Conservation (phyloP, 2,329 filamentous ascomycete genomes). For the Cryphonectria japonica region DNA sequence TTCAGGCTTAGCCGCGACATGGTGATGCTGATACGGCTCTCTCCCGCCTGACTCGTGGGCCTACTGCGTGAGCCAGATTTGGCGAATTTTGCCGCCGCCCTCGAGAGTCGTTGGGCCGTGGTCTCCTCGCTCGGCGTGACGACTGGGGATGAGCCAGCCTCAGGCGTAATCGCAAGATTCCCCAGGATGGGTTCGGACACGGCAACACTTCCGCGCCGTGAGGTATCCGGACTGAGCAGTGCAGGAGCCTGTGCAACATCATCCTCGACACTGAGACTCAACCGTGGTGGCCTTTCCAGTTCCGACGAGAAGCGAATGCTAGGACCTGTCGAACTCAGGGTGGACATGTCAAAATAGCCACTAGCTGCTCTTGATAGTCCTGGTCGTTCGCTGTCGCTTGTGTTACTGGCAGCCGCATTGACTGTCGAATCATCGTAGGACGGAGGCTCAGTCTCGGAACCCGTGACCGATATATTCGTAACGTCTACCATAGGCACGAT, state of each 20-base stretch:
- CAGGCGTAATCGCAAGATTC: conserved; percentile 28
- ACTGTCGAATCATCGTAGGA: conserved; percentile 60
- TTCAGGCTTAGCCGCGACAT: conserved; percentile 60
- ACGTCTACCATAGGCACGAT: conserved; percentile 84
- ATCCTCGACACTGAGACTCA: conserved; percentile 52
- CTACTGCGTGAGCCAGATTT: conserved; percentile 54
- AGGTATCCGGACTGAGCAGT: conserved; percentile 38
- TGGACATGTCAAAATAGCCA: conserved; percentile 50
- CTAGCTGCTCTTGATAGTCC: conserved; percentile 43
- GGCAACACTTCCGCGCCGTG: conserved; percentile 55
- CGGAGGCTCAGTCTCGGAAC: conserved; percentile 56
- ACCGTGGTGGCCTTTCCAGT: conserved; percentile 52
- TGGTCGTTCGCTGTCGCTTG: conserved; percentile 35
- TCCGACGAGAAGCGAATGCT: conserved; percentile 62
- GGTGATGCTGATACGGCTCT: conserved; percentile 60
- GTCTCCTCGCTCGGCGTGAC: conserved; percentile 56
- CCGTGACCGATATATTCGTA: conserved; percentile 51
- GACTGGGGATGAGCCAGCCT: conserved; percentile 43
- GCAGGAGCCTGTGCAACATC: conserved; percentile 40
- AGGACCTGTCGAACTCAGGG: conserved; percentile 45
- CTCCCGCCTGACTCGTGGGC: conserved; percentile 61
- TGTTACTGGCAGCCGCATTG: conserved; percentile 40
- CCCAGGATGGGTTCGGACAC: conserved; percentile 47
- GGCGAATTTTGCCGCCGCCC: conserved; percentile 60
- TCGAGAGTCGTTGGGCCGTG: conserved; percentile 57